Conservation (phyloP, 768 basidiomycete genomes). For the Ephemerocybe angulata region DNA sequence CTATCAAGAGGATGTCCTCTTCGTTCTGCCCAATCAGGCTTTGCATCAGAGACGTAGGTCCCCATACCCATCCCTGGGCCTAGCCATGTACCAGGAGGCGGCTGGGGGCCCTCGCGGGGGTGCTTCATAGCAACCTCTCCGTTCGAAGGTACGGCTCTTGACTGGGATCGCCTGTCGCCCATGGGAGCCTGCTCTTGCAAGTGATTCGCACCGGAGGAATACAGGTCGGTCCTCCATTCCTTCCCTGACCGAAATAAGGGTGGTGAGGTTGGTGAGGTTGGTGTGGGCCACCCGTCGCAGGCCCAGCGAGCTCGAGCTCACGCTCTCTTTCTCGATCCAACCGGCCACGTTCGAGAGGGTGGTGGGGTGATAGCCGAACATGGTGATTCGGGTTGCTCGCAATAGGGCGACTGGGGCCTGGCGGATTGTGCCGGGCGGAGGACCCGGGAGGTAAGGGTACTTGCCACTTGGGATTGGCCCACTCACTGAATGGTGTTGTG, state of each 20-base stretch:
- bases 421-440: too few species aligned
- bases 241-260: constrained; percentile 31
- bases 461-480: not conserved
- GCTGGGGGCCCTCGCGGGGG: too few species aligned
- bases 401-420: too few species aligned
- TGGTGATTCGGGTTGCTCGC: constrained; percentile 11
- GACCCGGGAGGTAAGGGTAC: not conserved
- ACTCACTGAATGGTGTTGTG: not conserved
- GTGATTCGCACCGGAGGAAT: constrained; percentile 12
- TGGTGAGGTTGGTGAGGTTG: constrained; percentile 29
- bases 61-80: constrained; percentile 29
- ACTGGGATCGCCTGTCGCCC: constrained; percentile 33
- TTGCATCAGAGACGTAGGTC: constrained; percentile 6
- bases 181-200: constrained; percentile 12
- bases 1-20: constrained; percentile 30
- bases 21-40: constrained; percentile 25
- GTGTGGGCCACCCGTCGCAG: constrained; percentile 13
- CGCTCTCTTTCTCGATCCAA: constrained; percentile 7
- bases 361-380: not conserved
- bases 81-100: constrained; percentile 35
- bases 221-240: constrained; percentile 17
- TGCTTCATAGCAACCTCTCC: too few species aligned
- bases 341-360: not conserved
- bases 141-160: constrained; percentile 25
- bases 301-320: constrained; percentile 6